Conservation (phyloP, 1,284 basidiomycete genomes). For the Cryptococcus hybrid region DNA sequence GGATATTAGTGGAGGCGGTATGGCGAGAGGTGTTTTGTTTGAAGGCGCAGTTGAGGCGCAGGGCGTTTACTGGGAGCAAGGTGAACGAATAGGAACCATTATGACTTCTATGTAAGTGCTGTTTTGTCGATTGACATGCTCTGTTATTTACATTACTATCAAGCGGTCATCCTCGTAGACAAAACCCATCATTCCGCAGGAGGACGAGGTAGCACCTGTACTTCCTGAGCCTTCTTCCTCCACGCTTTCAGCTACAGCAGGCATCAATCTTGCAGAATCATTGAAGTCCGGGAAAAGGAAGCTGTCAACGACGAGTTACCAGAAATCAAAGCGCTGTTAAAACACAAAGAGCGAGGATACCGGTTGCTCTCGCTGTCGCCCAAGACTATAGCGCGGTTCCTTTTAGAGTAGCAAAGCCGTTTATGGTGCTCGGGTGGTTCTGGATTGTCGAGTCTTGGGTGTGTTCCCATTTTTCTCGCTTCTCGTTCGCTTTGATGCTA, state of each 20-base stretch:
- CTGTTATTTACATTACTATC: neutral
- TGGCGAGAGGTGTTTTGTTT: slow-evolving; percentile 42
- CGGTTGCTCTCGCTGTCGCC: slow-evolving; percentile 36
- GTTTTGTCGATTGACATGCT: neutral
- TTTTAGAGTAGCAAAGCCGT: slow-evolving; percentile 36
- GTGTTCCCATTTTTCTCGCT: slow-evolving; percentile 1
- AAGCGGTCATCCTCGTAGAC: slow-evolving; percentile 15
- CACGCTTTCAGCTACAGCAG: slow-evolving; percentile 2
- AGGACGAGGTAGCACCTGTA: no score
- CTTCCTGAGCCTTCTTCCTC: neutral
- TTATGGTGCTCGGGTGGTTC: slow-evolving; percentile 47
- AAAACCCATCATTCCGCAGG: neutral
- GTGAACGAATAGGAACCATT: slow-evolving; percentile 31
- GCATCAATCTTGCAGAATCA: neutral
- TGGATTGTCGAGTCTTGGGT: slow-evolving; percentile 48
- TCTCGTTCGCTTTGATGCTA: neutral
- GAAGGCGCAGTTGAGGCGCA: slow-evolving; percentile 29
- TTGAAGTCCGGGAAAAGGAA: slow-evolving; percentile 2
- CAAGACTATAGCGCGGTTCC: slow-evolving; percentile 37
- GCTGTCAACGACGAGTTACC: slow-evolving; percentile 10
- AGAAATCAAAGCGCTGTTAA: slow-evolving; percentile 35
- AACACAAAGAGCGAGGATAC: slow-evolving; percentile 37
- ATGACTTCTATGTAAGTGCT: slow-evolving; percentile 31
- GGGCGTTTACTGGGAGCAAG: slow-evolving; percentile 32
- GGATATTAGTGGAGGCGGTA: slow-evolving; percentile 33